Evolutionary conservation across 164 flowering plant genomes (phyloP).

Genomic region (Magnolia changhungtana): DNA sequence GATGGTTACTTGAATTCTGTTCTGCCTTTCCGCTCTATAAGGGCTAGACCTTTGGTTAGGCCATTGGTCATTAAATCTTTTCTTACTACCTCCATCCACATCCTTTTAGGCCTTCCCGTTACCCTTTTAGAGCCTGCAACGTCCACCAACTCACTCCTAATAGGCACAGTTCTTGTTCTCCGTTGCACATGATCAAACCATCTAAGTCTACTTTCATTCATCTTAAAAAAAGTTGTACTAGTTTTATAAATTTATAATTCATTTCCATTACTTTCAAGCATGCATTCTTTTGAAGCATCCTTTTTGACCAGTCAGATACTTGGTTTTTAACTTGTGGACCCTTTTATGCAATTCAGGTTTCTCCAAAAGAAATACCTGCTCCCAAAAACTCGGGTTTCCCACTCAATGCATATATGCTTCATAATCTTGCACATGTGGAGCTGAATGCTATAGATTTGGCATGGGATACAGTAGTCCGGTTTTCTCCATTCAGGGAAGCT

Average conservation of each 20-base stretch:
- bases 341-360: constrained; percentile 47
- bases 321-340: background rate
- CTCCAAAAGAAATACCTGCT: constrained; percentile 82
- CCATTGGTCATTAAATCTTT: too few species aligned
- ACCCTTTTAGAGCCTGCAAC: too few species aligned
- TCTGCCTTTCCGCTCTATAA: too few species aligned
- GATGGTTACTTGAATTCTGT: too few species aligned
- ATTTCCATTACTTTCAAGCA: background rate
- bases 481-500: constrained; percentile 57
- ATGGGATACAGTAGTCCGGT: constrained; percentile 98
- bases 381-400: constrained; percentile 87
- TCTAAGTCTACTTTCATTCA: background rate
- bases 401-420: constrained; percentile 90
- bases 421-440: constrained; percentile 98
- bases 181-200: too few species aligned
- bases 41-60: too few species aligned
- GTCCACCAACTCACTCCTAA: too few species aligned
- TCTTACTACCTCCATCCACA: too few species aligned
- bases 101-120: too few species aligned
- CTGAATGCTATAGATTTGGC: constrained; percentile 96
- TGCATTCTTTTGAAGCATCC: background rate
- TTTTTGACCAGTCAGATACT: too few species aligned
- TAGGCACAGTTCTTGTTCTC: too few species aligned
- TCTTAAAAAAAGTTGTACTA: background rate
- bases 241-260: too few species aligned